A percentile compares a stretch with the other conserved stretches of the same genome.
These are phyloP conservation scores for Russula sp. DNA, from an alignment of 768 basidiomycete genomes.

Conservation along the genomic window DNA sequence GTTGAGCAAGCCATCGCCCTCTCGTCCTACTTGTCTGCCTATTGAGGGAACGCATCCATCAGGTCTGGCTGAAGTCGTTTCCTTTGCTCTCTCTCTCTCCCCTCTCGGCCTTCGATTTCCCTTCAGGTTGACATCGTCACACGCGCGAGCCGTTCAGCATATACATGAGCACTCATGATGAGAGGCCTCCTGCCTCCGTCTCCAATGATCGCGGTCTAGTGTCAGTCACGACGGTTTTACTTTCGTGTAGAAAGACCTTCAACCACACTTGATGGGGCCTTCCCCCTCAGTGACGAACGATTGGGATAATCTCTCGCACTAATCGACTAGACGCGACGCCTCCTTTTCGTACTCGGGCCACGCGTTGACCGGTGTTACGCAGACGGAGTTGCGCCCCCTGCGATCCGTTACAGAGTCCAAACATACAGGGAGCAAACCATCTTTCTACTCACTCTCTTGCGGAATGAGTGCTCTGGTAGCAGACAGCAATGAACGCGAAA, in stretches of 20 bases:
- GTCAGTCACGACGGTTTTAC: too few relatives aligned
- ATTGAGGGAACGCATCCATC: too few relatives aligned
- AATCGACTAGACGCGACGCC: constrained; percentile 41
- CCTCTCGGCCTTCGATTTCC: too few relatives aligned
- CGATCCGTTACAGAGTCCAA: constrained; percentile 51
- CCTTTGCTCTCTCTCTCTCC: too few relatives aligned
- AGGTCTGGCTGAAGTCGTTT: too few relatives aligned
- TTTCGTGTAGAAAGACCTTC: neutral
- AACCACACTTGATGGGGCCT: neutral
- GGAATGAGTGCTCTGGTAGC: neutral
- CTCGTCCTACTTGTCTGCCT: too few relatives aligned
- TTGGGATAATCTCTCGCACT: constrained; percentile 49
- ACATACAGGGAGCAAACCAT: constrained; percentile 33
- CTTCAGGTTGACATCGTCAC: too few relatives aligned
- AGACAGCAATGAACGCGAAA: constrained; percentile 31
- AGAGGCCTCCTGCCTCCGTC: too few relatives aligned
- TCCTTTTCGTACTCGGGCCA: constrained; percentile 46
- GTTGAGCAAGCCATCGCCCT: too few relatives aligned
- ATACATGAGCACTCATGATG: too few relatives aligned
- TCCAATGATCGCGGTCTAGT: too few relatives aligned
- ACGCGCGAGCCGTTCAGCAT: too few relatives aligned
- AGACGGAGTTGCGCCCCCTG: constrained; percentile 49
- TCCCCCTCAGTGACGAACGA: constrained; percentile 31
- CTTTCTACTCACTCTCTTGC: constrained; percentile 19
- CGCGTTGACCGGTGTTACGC: constrained; percentile 38